These are phyloP conservation scores for Zygotorulaspora chibaensis DNA, from an alignment of 805 yeast genomes.

Conservation along the genomic window DNA sequence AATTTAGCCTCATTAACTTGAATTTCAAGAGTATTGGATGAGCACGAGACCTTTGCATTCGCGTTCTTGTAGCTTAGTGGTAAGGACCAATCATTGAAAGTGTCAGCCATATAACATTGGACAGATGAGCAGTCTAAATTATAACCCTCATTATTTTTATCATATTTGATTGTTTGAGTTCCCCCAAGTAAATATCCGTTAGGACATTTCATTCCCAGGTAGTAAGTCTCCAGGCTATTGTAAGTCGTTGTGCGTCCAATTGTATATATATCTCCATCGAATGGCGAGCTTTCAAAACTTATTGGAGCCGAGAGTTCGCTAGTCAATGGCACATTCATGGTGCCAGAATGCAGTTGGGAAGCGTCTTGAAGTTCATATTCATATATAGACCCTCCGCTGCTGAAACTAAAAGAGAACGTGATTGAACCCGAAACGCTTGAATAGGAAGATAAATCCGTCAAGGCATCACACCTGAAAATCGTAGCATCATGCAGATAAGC, in stretches of 20 bases:
- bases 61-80: constrained; percentile 23
- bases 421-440: constrained; percentile 29
- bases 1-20: constrained; percentile 21
- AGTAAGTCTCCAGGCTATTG: constrained; percentile 33
- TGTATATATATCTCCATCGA: constrained; percentile 18
- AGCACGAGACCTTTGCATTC: constrained; percentile 22
- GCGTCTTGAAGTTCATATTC: constrained; percentile 35
- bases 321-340: constrained; percentile 27
- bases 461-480: constrained; percentile 30
- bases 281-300: constrained; percentile 22
- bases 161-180: constrained; percentile 24
- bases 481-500: constrained; percentile 32
- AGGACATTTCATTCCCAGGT: constrained; percentile 35
- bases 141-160: constrained; percentile 32
- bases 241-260: constrained; percentile 34
- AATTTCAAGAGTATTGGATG: constrained; percentile 20
- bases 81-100: constrained; percentile 36
- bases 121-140: constrained; percentile 35
- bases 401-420: constrained; percentile 31
- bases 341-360: constrained; percentile 27
- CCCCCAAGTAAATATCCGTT: constrained; percentile 31
- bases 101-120: constrained; percentile 23
- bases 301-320: constrained; percentile 26
- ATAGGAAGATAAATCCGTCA: constrained; percentile 17
- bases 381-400: constrained; percentile 35